Evolutionary conservation across 441 rosid genomes (phyloP), one percentile per base, ranked within the genome.

Genomic region (Arabidopsis hybrid): DNA sequence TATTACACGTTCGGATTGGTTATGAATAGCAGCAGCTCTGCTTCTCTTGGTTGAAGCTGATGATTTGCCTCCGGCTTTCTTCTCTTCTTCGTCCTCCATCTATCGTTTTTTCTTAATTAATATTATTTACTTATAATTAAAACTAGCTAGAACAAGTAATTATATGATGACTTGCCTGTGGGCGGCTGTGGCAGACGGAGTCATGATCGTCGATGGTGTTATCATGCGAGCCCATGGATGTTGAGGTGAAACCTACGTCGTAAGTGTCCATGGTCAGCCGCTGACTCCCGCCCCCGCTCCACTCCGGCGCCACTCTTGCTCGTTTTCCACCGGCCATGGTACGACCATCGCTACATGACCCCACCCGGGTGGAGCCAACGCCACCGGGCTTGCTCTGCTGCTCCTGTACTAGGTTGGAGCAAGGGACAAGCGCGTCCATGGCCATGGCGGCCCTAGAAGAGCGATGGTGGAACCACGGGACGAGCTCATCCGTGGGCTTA

Each of bases 21-120:
- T 95, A 77, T 95, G 99, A 76, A 95, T 82, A 32, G 95, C 98
- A 29, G 98, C 98, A 69, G 99, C 97, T 58, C 98, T 79, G 71
- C 93, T 87, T 79, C 97, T 83, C 78, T 85, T 92, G 1, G 90
- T 91, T 38, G 92, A 87, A 56, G 76, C 79, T 14, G 93, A 84
- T 12, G 93, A 90, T 80, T 91, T 90, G 11, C 83, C 77, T 11
- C 35, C 82, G 1, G 74, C 83, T 76, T 72, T 86, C 76, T 64
- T 83, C 47, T 77, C 81, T n/a, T 74, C 89, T 13, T 82, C 87
- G 5, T 79, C 88, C 36, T 72, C 82, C 46, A 71, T 75, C 73
- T 80, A 77, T 76, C 72, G 74, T 89, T 32, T 55, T 21, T 2
- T 26, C 5, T 0, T 26, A 8, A 40, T 12, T 42, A 5, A 4